Evolutionary conservation across 371 early-diverging fungal genomes (phyloP).

Genomic region (Circinella minor): DNA sequence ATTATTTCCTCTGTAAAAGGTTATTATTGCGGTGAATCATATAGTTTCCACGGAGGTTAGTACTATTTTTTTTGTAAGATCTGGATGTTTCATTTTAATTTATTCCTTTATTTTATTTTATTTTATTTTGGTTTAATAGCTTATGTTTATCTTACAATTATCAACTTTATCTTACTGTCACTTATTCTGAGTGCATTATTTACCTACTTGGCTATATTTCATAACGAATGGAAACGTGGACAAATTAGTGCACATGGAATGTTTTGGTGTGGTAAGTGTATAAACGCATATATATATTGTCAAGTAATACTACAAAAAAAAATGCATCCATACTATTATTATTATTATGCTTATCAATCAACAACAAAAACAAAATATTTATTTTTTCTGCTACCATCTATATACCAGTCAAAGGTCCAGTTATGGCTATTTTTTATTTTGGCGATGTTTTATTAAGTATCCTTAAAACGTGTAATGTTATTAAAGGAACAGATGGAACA

Average conservation of each 20-base stretch:
- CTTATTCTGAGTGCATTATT: conserved; percentile 52
- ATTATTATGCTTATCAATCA: too few species aligned
- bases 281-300: too few species aligned
- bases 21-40: conserved; percentile 43
- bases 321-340: background rate
- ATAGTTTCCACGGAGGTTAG: conserved; percentile 33
- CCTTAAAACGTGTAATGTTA: conserved; percentile 35
- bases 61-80: background rate
- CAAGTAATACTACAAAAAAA: background rate
- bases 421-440: conserved; percentile 54
- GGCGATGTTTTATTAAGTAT: conserved; percentile 43
- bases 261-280: conserved; percentile 51
- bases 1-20: conserved; percentile 49
- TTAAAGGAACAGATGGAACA: conserved; percentile 39
- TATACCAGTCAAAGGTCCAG: conserved; percentile 48
- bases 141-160: conserved; percentile 43
- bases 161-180: conserved; percentile 51
- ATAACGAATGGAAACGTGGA: conserved; percentile 46
- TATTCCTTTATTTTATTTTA: too few species aligned
- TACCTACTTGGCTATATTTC: conserved; percentile 47
- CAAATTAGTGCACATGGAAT: conserved; percentile 48
- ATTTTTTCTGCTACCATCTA: background rate
- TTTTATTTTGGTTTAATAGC: conserved; percentile 18
- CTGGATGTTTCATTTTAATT: too few species aligned
- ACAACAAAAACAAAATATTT: too few species aligned